Evolutionary conservation across 2,329 filamentous ascomycete species (phyloP).

Genomic region (Emericellopsis cladophorae): DNA sequence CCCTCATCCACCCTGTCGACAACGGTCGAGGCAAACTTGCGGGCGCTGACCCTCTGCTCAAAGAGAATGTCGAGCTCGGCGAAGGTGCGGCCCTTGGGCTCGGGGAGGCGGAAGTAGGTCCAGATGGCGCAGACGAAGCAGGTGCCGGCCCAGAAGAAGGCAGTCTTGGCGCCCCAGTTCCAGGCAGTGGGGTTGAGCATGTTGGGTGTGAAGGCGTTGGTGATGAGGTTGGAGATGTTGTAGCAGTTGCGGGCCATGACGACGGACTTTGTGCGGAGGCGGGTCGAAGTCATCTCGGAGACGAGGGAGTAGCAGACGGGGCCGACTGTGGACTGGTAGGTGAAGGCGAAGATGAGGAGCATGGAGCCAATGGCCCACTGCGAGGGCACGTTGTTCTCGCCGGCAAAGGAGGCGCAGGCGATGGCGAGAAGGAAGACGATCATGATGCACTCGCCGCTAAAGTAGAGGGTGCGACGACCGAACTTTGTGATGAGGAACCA

Average conservation of each 20-base stretch:
- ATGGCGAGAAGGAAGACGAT: conserved; percentile 25
- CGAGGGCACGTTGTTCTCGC: conserved; percentile 14
- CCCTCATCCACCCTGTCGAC: conserved; percentile 1
- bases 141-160: conserved; percentile 32
- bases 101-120: conserved; percentile 36
- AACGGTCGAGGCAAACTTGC: conserved; percentile 22
- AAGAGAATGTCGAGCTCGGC: conserved; percentile 30
- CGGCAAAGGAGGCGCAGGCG: conserved; percentile 21
- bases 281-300: conserved; percentile 38
- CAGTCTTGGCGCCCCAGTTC: conserved; percentile 34
- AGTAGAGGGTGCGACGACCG: conserved; percentile 36
- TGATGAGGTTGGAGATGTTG: conserved; percentile 35
- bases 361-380: conserved; percentile 31
- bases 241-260: conserved; percentile 31
- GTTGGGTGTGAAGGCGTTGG: conserved; percentile 35
- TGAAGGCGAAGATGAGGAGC: conserved; percentile 37
- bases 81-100: conserved; percentile 36
- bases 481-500: conserved; percentile 36
- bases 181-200: conserved; percentile 31
- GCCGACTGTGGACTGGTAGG: conserved; percentile 41
- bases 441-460: conserved; percentile 28
- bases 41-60: conserved; percentile 21
- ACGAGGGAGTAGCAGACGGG: conserved; percentile 39
- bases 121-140: conserved; percentile 34
- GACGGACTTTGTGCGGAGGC: conserved; percentile 41